Conservation (phyloP, 1,284 basidiomycete genomes). For the Tranzscheliella williamsii region DNA sequence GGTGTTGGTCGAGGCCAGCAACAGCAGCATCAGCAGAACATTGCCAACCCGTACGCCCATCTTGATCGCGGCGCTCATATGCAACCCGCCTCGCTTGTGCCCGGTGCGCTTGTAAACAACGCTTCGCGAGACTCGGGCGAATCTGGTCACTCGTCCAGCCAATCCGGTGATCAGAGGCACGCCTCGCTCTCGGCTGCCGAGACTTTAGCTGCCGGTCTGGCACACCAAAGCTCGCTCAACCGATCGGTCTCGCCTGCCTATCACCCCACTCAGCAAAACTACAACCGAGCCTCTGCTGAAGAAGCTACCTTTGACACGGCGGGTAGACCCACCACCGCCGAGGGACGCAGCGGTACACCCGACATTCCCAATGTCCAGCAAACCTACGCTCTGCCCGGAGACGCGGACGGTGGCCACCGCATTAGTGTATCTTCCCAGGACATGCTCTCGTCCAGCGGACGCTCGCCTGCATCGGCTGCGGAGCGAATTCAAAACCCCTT, state of each 20-base stretch:
- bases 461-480: background rate
- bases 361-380: constrained; percentile 52
- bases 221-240: constrained; percentile 25
- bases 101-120: constrained; percentile 1
- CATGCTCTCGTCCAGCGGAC: constrained; percentile 4
- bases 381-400: constrained; percentile 27
- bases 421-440: constrained; percentile 7
- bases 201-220: constrained; percentile 21
- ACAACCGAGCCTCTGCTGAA: background rate
- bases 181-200: constrained; percentile 20
- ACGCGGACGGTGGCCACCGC: constrained; percentile 4
- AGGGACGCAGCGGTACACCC: constrained; percentile 45
- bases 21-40: constrained; percentile 24
- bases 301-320: constrained; percentile 9
- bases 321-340: constrained; percentile 35
- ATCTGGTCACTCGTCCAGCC: constrained; percentile 11
- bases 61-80: constrained; percentile 49
- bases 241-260: constrained; percentile 5
- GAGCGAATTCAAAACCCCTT: constrained; percentile 5
- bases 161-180: constrained; percentile 6
- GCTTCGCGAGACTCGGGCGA: constrained; percentile 19
- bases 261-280: background rate
- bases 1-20: constrained; percentile 39
- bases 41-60: constrained; percentile 54
- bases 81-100: constrained; percentile 12